Conservation (phyloP, 768 basidiomycete species). For the Lactifluus echinatus region DNA sequence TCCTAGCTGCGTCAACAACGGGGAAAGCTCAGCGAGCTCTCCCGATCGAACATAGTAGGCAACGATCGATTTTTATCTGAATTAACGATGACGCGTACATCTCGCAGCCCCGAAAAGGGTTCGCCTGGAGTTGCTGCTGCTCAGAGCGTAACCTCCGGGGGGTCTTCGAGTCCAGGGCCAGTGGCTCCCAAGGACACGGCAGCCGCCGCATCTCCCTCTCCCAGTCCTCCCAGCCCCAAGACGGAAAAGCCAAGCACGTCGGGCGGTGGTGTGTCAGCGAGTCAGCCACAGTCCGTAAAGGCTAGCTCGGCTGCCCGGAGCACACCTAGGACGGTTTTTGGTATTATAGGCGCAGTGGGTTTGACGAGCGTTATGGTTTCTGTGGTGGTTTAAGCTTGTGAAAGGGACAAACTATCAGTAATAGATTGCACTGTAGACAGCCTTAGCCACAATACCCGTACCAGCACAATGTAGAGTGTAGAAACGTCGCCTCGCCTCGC, state of each 20-base stretch:
- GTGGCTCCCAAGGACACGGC: not conserved
- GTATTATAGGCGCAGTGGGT: slow-evolving; percentile 43
- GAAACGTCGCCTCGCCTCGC: not conserved
- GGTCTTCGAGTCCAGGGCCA: not conserved
- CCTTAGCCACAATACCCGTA: not conserved
- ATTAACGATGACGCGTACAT: not conserved
- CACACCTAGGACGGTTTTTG: slow-evolving; percentile 29
- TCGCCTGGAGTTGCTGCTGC: not conserved
- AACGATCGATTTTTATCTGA: not conserved
- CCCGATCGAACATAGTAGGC: not conserved
- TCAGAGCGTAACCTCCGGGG: not conserved
- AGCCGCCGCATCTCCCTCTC: not conserved
- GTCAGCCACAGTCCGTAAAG: slow-evolving; percentile 24
- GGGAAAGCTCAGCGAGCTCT: slow-evolving; percentile 5
- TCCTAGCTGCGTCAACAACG: slow-evolving; percentile 14
- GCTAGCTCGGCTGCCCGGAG: slow-evolving; percentile 28
- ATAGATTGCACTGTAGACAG: not conserved
- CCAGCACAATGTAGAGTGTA: not conserved
- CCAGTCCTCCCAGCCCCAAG: not conserved
- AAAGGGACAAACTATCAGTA: slow-evolving; percentile 9
- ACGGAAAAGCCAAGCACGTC: not conserved
- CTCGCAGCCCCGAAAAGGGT: not conserved
- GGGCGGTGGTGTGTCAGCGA: slow-evolving; percentile 5
- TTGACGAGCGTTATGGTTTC: slow-evolving; percentile 40
- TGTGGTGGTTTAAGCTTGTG: slow-evolving; percentile 28